Base-by-base conservation (phyloP, 148 eudicot species). In the Rhododendron ovatum region DNA sequence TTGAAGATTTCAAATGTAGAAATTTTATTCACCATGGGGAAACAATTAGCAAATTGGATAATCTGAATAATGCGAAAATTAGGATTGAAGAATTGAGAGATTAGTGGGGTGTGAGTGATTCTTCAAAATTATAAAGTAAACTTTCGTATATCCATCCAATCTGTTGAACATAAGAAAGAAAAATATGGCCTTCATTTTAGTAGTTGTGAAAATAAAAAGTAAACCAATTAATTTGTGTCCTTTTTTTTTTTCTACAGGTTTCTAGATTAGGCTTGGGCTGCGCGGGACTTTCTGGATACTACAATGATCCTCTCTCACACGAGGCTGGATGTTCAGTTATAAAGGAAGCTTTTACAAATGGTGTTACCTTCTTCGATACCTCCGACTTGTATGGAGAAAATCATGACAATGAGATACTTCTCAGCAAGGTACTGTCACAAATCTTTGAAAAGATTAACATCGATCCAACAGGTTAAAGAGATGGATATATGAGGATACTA, bases 191-290 rank as follows among this genome's bases (percentile, higher is more conserved):
- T 2, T 50, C 53, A 50, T 2, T n/a, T 1, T 3, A 53, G 15
- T 12, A 14, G 15, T 12, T 53, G 35, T 12, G 37, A 35, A 80
- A 80, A 80, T n/a, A 45, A 28, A 22, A 77, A 77, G 12, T 37
- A 2, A 43, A 77, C 47, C 80, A 20, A 2, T 50, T 26, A 30
- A 51, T 5, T 28, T 17, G 1, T 39, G 50, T 55, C 41, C 33
- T 45, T 37, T 26, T 57, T 77, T 43, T 45, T 45, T 7, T 57
- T 8, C 3, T 73, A 13, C 78, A 91, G 91, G 92, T 90, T 63
- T 90, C 93, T 5, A 90, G 89, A 87, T 61, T 92, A 82, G 93
- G 93, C 14, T 90, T 86, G 22, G 93, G 93, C 45, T 90, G 92
- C 43, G 87, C 71, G 13, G 91, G 92, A 78, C 91, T 92, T 75